Evolutionary conservation across 208 protist species (phyloP), one percentile per base, ranked within the genome.

Genomic region (Trypanosoma avium): DNA sequence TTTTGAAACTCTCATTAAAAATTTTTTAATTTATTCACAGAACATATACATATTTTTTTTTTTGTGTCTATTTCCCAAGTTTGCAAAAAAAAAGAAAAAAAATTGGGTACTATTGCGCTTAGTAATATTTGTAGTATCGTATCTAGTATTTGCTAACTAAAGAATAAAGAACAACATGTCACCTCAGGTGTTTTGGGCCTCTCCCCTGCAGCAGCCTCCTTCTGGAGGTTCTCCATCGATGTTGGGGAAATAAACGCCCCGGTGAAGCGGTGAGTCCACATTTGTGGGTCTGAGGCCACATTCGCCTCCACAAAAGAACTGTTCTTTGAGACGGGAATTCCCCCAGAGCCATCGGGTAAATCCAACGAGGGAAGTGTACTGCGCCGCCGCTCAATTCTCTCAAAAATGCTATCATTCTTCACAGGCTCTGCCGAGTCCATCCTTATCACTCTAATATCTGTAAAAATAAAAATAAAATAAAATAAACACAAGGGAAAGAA

Each of bases 81-180:
- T 15, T 3, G 10, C 17, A 19, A 29, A 50, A 24, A 1, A 49
- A 50, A 50, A 3, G 24, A 6, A 6, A 50, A 50, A 50, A 22
- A 24, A 50, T 3, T 50, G 17, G 12, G 24, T 13, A 22, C 2
- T 24, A 50, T 50, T 5, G 46, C n/a, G n/a, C n/a, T 26, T 24
- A 4, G 7, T 13, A 4, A 27, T 8, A 6, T 6, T 15, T 6
- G 6, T 27, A 32, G 53, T 2, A 65, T 21, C 7, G 12, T 7
- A 5, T 7, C 32, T 21, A 17, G 47, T 17, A 42, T 21, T 42
- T 33, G 0, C 19, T 40, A 75, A 53, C 38, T 56, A 43, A 57
- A 65, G 55, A 68, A 78, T 22, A 70, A 36, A n/a, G 38, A 62
- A 33, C 58, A 67, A 54, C 61, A 68, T 19, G 47, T 65, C 2